Conservation (phyloP, 306 rosid species). For the Citrullus colocynthis region DNA sequence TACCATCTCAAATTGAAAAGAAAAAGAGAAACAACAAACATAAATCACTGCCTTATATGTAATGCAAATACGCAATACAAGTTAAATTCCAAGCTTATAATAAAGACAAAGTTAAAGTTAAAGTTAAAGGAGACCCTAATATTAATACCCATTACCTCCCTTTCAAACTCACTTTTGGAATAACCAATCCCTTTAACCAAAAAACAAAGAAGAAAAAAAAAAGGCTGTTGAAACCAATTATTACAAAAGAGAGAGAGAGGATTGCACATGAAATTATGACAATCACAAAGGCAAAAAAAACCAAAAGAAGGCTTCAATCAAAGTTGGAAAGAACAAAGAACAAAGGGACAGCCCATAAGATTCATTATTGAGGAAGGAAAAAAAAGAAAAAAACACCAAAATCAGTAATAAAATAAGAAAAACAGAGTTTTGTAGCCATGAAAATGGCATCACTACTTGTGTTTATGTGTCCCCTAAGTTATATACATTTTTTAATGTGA, state of each 20-base stretch:
- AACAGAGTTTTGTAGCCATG: slow-evolving; percentile 8
- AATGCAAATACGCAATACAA: background rate
- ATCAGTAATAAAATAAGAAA: background rate
- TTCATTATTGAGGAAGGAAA: slow-evolving; percentile 1
- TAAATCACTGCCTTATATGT: background rate
- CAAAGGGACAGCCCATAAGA: slow-evolving; percentile 1
- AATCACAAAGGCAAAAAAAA: background rate
- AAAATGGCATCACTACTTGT: slow-evolving; percentile 38
- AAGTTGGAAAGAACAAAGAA: background rate
- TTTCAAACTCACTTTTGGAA: background rate
- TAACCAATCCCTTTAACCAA: background rate
- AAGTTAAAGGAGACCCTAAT: background rate
- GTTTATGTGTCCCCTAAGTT: slow-evolving; percentile 50
- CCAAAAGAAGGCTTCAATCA: slow-evolving; percentile 3
- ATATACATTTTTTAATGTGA: slow-evolving; percentile 30
- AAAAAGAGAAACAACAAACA: background rate
- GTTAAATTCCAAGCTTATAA: background rate
- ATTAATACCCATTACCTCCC: background rate
- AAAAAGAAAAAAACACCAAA: slow-evolving; percentile 18
- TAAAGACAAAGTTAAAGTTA: slow-evolving; percentile 5
- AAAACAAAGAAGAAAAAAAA: background rate
- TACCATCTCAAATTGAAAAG: background rate
- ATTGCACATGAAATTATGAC: background rate
- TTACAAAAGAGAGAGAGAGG: background rate
- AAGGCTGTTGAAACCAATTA: background rate